Base-by-base conservation (phyloP, 768 basidiomycete species). In the Agrocybe praecox region DNA sequence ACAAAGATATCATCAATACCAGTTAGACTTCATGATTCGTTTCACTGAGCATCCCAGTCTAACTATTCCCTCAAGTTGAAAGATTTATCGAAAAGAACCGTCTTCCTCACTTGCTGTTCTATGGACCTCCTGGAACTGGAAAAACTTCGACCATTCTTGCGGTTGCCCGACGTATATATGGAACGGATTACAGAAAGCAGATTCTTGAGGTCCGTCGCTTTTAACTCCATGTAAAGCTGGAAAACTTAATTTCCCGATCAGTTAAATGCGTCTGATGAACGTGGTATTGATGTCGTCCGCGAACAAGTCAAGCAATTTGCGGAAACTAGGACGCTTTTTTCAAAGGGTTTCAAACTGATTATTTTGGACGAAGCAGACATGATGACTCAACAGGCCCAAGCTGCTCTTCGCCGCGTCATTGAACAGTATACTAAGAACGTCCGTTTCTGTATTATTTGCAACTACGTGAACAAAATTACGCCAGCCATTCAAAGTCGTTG, bases 331-430 rank as follows among this genome's bases (percentile, higher is more conserved):
- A 97, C 94, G 10, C 74, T 98, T 6, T 90, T 87, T 68, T 86
- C 94, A 12, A 95, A 95, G 66, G 94, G 94, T 17, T 98, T 88
- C 84, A 99, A 98, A 67, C 88, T 99, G 69, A 96, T 99, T 72
- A 88, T 99, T 59, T 85, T 99, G 32, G 97, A 99, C 64, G 97
- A 99, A 73, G 97, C 97, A n/a, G 97, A 99, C 79, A 97, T 97
- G 96, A 99, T 99, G 97, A 99, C 97, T 0, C 89, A 94, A 60
- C 90, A 92, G 54, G 97, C 97, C 1, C 97, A 99, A 69, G 92
- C 96, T 2, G 97, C 97, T 22, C 84, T 99, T 26, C 90, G 97
- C 24, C 90, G 97, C 65, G 90, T 98, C 33, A 98, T 99, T 62
- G 97, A 99, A 72, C 96, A 97, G 62, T 98, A 97, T 72, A 99